phyloP scores from a whole-genome alignment of 2,329 filamentous ascomycete species.

The Hypoxylon sp. region DNA sequence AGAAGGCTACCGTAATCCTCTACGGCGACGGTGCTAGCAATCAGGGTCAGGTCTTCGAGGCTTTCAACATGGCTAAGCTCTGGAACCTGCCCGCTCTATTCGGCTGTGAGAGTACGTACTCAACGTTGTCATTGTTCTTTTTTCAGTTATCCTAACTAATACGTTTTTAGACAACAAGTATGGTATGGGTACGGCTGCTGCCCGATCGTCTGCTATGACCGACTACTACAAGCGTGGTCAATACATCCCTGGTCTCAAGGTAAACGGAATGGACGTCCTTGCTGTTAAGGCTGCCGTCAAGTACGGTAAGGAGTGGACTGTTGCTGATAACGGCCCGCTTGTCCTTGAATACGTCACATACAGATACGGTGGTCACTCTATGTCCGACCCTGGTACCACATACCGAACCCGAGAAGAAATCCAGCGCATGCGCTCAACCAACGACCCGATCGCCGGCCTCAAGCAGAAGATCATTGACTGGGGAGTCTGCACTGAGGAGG shows the following conservation, averaged over 20 bases:
- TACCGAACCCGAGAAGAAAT: slow-evolving; percentile 99
- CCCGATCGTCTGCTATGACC: slow-evolving; percentile 93
- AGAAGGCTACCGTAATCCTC: slow-evolving; percentile 88
- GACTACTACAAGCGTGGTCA: slow-evolving; percentile 99
- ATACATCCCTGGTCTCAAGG: slow-evolving; percentile 99
- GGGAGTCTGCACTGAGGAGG: slow-evolving; percentile 90
- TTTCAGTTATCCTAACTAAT: slow-evolving; percentile 48
- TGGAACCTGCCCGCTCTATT: slow-evolving; percentile 98
- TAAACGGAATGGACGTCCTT: slow-evolving; percentile 99
- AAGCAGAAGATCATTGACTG: slow-evolving; percentile 99
- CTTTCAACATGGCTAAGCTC: slow-evolving; percentile 99
- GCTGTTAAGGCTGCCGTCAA: slow-evolving; percentile 96
- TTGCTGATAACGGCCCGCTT: slow-evolving; percentile 87
- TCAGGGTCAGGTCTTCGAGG: slow-evolving; percentile 99
- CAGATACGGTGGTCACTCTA: slow-evolving; percentile 99
- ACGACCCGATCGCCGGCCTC: slow-evolving; percentile 97
- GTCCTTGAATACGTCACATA: slow-evolving; percentile 99
- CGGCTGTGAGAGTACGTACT: slow-evolving; percentile 91
- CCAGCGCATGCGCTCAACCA: slow-evolving; percentile 98
- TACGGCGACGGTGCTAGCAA: slow-evolving; percentile 99
- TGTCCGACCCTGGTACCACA: slow-evolving; percentile 99
- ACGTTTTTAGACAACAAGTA: slow-evolving; percentile 92
- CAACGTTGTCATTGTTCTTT: background rate
- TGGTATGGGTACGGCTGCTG: slow-evolving; percentile 97
- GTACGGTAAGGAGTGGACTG: slow-evolving; percentile 91